These are phyloP conservation scores for Sclerotinia nivalis DNA, from an alignment of 2,329 filamentous ascomycete genomes.

Conservation along the genomic window DNA sequence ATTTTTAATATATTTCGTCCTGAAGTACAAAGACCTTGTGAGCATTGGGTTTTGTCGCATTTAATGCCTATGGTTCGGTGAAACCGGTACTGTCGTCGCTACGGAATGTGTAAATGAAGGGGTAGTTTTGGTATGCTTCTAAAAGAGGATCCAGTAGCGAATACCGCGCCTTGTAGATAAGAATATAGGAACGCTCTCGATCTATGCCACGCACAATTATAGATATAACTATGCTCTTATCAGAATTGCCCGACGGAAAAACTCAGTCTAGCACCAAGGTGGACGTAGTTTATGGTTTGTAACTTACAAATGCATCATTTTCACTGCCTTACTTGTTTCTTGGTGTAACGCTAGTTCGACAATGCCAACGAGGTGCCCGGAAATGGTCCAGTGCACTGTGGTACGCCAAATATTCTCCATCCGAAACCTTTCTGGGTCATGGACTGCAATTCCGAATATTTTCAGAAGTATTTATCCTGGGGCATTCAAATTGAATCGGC, in stretches of 20 bases:
- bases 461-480: not conserved
- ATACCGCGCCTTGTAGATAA: not conserved
- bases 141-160: conserved; percentile 3
- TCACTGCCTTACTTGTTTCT: conserved; percentile 12
- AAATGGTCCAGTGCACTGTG: not conserved
- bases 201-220: conserved; percentile 1
- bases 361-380: conserved; percentile 19
- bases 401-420: conserved; percentile 1
- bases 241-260: conserved; percentile 13
- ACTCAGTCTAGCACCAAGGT: not conserved
- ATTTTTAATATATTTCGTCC: conserved; percentile 2
- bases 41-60: not conserved
- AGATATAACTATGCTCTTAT: conserved; percentile 9
- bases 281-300: not conserved
- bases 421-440: conserved; percentile 12
- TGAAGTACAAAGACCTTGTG: conserved; percentile 1
- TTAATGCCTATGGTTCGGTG: not conserved
- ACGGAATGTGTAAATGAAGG: conserved; percentile 18
- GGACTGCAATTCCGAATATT: not conserved
- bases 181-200: not conserved
- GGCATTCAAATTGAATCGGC: conserved; percentile 11
- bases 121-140: not conserved
- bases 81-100: conserved; percentile 13
- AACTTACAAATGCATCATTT: not conserved
- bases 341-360: conserved; percentile 17